Evolutionary conservation across 257 asterid genomes (phyloP).

Genomic region (Striga asiatica): DNA sequence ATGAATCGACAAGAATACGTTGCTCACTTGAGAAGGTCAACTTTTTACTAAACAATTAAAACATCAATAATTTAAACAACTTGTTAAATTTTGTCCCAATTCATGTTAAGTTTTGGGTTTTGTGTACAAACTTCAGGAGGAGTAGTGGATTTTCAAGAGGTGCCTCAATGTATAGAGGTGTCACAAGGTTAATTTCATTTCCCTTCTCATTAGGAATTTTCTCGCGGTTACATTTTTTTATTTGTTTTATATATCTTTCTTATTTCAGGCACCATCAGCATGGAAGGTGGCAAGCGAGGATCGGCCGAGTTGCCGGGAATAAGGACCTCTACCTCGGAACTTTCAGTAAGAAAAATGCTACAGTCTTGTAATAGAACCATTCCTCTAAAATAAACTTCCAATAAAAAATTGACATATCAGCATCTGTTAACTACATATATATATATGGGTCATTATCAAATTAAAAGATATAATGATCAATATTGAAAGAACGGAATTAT

Average conservation of each 20-base stretch:
- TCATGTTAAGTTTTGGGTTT: background rate
- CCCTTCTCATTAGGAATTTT: too few relatives aligned
- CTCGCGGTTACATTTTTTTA: background rate
- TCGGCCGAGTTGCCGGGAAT: conserved; percentile 54
- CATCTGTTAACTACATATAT: too few relatives aligned
- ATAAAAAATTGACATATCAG: background rate
- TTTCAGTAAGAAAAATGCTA: conserved; percentile 24
- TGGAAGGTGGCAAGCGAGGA: conserved; percentile 56
- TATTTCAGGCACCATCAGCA: conserved; percentile 40
- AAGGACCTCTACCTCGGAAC: conserved; percentile 51
- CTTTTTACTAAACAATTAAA: background rate
- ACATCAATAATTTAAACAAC: background rate
- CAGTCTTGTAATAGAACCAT: background rate
- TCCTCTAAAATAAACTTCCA: background rate
- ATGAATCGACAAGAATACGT: conserved; percentile 71
- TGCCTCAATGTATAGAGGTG: conserved; percentile 52
- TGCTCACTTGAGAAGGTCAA: conserved; percentile 64
- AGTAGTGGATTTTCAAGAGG: conserved; percentile 54
- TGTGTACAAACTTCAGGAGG: conserved; percentile 17
- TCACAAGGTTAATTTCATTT: conserved; percentile 30
- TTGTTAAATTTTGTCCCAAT: background rate
- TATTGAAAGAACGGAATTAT: too few relatives aligned
- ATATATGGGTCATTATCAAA: too few relatives aligned
- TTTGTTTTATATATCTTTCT: background rate
- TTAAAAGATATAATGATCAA: too few relatives aligned